Conservation (phyloP, 2,329 filamentous ascomycete genomes). For the Pezicula carpinea region DNA sequence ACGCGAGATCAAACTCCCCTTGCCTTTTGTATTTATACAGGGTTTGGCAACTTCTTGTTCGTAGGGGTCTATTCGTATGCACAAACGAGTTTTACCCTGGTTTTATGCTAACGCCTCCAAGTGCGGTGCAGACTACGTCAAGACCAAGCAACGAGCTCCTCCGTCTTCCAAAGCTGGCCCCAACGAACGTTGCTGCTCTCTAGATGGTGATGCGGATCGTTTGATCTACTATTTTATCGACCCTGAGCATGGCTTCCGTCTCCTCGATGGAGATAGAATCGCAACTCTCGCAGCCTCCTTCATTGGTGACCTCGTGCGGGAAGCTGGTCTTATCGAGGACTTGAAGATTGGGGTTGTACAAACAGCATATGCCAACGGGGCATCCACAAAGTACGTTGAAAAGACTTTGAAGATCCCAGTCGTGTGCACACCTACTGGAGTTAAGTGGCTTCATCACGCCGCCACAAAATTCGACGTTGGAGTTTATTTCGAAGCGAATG, state of each 20-base stretch:
- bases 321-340: conserved; percentile 72
- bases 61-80: too few species aligned
- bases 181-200: conserved; percentile 78
- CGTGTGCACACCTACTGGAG: conserved; percentile 89
- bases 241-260: conserved; percentile 75
- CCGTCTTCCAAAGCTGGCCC: conserved; percentile 72
- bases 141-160: conserved; percentile 90
- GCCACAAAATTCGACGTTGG: conserved; percentile 92
- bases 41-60: too few species aligned
- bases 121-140: conserved; percentile 95
- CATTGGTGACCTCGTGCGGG: conserved; percentile 80
- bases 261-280: conserved; percentile 95
- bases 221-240: conserved; percentile 94
- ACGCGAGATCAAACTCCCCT: too few species aligned
- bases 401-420: conserved; percentile 85
- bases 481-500: conserved; percentile 98
- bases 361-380: conserved; percentile 96
- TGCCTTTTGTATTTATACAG: too few species aligned
- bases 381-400: conserved; percentile 87
- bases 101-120: conserved; percentile 30
- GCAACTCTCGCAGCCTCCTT: conserved; percentile 91
- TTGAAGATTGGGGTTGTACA: conserved; percentile 93
- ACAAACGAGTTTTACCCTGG: too few species aligned
- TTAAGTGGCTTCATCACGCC: conserved; percentile 97
- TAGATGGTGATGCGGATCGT: conserved; percentile 93